A percentile compares a stretch with the other conserved stretches of the same genome.
Conservation (phyloP, 148 eudicot species). For the Rhododendron henanense region DNA sequence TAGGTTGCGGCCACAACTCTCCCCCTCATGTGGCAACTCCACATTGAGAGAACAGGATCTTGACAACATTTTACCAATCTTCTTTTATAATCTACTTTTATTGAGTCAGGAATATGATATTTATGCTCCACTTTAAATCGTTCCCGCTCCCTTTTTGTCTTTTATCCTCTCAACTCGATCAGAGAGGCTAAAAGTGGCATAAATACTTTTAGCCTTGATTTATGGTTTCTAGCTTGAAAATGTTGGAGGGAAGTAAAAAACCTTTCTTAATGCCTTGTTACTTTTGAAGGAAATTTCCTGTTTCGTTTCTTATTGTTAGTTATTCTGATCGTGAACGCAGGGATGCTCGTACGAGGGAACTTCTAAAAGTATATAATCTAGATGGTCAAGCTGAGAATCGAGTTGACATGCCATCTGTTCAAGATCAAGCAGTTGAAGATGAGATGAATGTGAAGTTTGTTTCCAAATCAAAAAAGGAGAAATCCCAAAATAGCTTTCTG, state of each 20-base stretch:
- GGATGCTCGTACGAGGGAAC: constrained; percentile 98
- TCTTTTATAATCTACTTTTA: background rate
- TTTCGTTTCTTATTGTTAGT: constrained; percentile 6
- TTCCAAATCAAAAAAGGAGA: constrained; percentile 86
- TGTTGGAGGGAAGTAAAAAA: background rate
- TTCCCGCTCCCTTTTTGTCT: background rate
- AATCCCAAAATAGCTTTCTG: constrained; percentile 61
- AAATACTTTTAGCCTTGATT: background rate
- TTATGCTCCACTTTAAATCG: background rate
- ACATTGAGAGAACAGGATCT: background rate
- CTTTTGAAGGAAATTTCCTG: background rate
- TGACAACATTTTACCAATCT: background rate
- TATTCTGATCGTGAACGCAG: constrained; percentile 29
- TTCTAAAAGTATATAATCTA: constrained; percentile 72
- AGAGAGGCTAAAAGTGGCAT: background rate
- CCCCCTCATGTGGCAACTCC: background rate
- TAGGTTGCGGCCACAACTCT: background rate
- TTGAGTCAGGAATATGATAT: background rate
- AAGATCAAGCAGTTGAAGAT: constrained; percentile 70
- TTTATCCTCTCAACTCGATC: background rate
- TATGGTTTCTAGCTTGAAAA: background rate
- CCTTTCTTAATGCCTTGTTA: background rate
- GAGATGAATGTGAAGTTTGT: constrained; percentile 74
- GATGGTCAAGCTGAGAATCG: constrained; percentile 94
- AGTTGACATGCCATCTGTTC: constrained; percentile 60